Conservation (phyloP, 495 filamentous ascomycete species). For the Hypoxylon rickii region DNA sequence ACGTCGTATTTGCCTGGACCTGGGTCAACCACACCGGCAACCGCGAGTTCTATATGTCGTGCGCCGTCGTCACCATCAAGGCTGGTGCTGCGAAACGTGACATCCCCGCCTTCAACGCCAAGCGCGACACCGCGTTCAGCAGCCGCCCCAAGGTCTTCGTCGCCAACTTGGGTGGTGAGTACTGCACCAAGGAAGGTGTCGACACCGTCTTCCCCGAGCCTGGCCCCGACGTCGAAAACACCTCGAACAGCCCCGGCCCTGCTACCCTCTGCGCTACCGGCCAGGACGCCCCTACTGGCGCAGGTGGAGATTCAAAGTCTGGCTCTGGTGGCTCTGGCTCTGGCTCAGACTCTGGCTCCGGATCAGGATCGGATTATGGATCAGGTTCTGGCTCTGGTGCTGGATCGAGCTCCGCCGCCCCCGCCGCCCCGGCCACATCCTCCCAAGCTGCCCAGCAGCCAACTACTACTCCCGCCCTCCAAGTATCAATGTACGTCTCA, state of each 20-base stretch:
- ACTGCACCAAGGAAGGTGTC: constrained; percentile 54
- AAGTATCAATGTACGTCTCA: constrained; percentile 23
- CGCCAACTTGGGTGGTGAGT: constrained; percentile 61
- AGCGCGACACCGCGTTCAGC: constrained; percentile 50
- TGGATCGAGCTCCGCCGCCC: constrained; percentile 23
- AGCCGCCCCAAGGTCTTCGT: constrained; percentile 61
- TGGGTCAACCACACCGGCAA: constrained; percentile 70
- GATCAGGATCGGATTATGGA: constrained; percentile 31
- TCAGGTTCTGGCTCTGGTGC: constrained; percentile 31
- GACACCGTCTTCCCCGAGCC: constrained; percentile 75
- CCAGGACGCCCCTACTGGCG: constrained; percentile 33
- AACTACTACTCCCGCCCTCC: not conserved
- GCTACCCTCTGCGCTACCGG: constrained; percentile 42
- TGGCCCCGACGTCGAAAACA: constrained; percentile 61
- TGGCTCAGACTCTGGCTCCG: constrained; percentile 19
- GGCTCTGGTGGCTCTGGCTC: constrained; percentile 16
- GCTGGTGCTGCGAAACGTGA: constrained; percentile 42
- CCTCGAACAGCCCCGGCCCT: constrained; percentile 35
- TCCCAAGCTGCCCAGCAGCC: not conserved
- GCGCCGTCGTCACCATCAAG: constrained; percentile 61
- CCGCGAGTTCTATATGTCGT: constrained; percentile 73
- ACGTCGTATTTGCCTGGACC: constrained; percentile 68
- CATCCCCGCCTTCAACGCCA: constrained; percentile 5
- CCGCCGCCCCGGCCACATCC: constrained; percentile 4
- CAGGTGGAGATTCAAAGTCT: constrained; percentile 13